Evolutionary conservation across 225 moss, liverwort and hornwort species (phyloP).

Genomic region (Takakia lepidozioides): DNA sequence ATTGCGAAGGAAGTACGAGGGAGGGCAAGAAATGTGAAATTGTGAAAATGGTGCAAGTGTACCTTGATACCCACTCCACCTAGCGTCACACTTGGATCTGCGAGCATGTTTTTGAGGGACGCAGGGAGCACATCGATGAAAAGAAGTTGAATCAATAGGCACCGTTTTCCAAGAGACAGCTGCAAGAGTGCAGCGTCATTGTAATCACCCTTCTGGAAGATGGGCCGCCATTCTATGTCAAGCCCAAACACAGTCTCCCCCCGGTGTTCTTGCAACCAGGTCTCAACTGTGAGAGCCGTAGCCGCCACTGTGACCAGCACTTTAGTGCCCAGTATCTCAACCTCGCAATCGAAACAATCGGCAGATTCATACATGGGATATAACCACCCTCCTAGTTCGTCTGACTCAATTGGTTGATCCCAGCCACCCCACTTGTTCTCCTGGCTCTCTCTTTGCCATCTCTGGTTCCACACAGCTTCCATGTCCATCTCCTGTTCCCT

Average conservation of each 20-base stretch:
- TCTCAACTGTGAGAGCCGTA: slow-evolving; percentile 68
- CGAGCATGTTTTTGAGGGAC: slow-evolving; percentile 52
- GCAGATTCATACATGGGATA: slow-evolving; percentile 13
- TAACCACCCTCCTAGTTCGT: slow-evolving; percentile 40
- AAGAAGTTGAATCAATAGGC: slow-evolving; percentile 80
- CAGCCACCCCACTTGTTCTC: slow-evolving; percentile 38
- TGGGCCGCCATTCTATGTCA: slow-evolving; percentile 90
- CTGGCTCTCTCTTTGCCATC: slow-evolving; percentile 26
- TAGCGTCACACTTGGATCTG: slow-evolving; percentile 52
- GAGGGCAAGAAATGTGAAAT: too few species aligned
- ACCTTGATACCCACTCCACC: slow-evolving; percentile 76
- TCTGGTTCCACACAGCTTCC: slow-evolving; percentile 36
- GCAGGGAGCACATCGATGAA: slow-evolving; percentile 60
- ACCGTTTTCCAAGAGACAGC: slow-evolving; percentile 57
- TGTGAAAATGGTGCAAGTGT: neutral
- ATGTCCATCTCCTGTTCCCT: too few species aligned
- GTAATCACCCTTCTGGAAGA: slow-evolving; percentile 66
- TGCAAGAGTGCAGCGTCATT: slow-evolving; percentile 72
- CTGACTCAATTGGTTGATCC: slow-evolving; percentile 25
- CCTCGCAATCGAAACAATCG: slow-evolving; percentile 38
- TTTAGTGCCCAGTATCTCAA: slow-evolving; percentile 49
- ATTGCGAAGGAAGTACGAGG: too few species aligned
- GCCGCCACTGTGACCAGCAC: slow-evolving; percentile 76
- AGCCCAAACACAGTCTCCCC: slow-evolving; percentile 52
- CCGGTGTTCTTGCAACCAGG: slow-evolving; percentile 59